Conservation (phyloP, 345 rosid genomes). For the Brassica cretica region DNA sequence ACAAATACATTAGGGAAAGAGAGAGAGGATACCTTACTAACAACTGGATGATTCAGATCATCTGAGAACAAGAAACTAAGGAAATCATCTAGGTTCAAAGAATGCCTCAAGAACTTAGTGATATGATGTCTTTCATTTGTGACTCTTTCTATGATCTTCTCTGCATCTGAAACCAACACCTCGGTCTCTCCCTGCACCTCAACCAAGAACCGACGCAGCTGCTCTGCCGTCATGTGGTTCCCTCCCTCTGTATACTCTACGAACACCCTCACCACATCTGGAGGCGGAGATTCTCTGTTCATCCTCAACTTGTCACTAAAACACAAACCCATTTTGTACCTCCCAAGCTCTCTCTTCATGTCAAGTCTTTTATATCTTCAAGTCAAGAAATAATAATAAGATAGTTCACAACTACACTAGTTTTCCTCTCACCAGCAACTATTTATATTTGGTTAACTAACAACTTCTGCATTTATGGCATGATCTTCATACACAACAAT, state of each 20-base stretch:
- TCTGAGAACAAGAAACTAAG: conserved; percentile 56
- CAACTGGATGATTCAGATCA: conserved; percentile 64
- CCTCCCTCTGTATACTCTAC: conserved; percentile 47
- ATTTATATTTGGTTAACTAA: conserved; percentile 30
- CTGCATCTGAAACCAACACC: conserved; percentile 48
- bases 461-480: conserved; percentile 30
- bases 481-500: conserved; percentile 30
- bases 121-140: conserved; percentile 56
- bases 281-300: conserved; percentile 57
- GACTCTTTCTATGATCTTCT: conserved; percentile 54
- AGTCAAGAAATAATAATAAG: background rate
- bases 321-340: conserved; percentile 49
- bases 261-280: conserved; percentile 53
- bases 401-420: conserved; percentile 21
- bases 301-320: conserved; percentile 59
- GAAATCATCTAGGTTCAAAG: conserved; percentile 71
- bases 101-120: conserved; percentile 53
- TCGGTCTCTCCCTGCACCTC: conserved; percentile 50
- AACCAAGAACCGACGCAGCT: conserved; percentile 58
- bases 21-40: conserved; percentile 40
- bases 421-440: conserved; percentile 5
- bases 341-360: conserved; percentile 40
- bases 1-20: background rate
- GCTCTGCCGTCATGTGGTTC: conserved; percentile 58
- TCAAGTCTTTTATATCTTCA: conserved; percentile 15